These are phyloP conservation scores for Colletotrichum scovillei DNA, from an alignment of 2,329 filamentous ascomycete genomes.

Conservation along the genomic window DNA sequence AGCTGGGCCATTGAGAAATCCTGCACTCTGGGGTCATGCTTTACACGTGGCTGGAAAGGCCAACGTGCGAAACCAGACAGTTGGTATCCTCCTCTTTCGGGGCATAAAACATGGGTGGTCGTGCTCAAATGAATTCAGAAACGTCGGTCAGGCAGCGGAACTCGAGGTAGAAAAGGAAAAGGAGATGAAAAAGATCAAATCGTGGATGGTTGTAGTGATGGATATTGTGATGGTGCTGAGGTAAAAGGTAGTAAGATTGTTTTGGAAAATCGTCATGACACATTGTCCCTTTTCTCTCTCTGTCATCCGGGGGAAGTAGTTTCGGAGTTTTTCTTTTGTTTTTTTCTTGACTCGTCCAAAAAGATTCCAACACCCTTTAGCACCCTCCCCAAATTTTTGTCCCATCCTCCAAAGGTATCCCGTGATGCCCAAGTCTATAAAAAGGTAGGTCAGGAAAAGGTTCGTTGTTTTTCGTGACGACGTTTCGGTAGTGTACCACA, in stretches of 20 bases:
- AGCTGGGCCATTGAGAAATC: conserved; percentile 2
- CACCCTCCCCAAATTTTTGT: neutral
- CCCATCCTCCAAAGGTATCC: conserved; percentile 10
- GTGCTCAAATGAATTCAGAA: conserved; percentile 3
- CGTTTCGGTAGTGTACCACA: conserved; percentile 18
- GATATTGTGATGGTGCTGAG: neutral
- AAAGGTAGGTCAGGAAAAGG: conserved; percentile 1
- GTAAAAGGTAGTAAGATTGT: conserved; percentile 15
- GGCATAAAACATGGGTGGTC: conserved; percentile 11
- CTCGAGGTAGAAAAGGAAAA: neutral
- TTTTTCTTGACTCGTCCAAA: neutral
- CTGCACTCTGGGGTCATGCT: conserved; percentile 5
- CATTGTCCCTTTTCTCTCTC: neutral
- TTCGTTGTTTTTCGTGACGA: conserved; percentile 30
- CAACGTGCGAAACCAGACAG: conserved; percentile 1
- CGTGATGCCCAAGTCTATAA: conserved; percentile 29
- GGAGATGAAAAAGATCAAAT: neutral
- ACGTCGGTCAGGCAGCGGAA: neutral
- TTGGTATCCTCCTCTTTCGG: conserved; percentile 23
- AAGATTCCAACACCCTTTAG: conserved; percentile 11
- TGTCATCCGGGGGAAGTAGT: neutral
- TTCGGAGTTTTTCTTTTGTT: neutral
- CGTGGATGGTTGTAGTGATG: neutral
- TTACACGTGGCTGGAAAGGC: conserved; percentile 9
- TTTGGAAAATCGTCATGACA: conserved; percentile 20